Percentiles rank a stretch among this genome's conserved stretches.
Conservation (phyloP, 179 eudicot species). For the Pouteria campechiana region DNA sequence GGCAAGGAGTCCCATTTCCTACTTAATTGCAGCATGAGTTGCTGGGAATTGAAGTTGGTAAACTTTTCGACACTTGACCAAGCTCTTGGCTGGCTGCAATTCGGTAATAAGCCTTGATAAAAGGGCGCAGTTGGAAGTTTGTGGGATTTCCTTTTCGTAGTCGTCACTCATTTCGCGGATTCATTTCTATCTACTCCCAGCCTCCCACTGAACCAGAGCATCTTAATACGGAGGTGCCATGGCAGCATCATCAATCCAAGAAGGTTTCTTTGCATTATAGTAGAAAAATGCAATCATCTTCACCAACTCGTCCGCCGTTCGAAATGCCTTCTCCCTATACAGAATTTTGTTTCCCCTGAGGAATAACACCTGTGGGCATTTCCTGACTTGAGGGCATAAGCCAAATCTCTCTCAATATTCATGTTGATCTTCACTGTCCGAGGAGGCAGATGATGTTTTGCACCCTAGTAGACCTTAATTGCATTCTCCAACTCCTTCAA, state of each 20-base stretch:
- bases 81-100: too few relatives aligned
- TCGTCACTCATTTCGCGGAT: too few relatives aligned
- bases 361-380: constrained; percentile 36
- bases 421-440: constrained; percentile 90
- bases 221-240: constrained; percentile 1
- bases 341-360: constrained; percentile 28
- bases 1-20: too few relatives aligned
- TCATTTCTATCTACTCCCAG: too few relatives aligned
- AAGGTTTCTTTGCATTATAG: constrained; percentile 78
- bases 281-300: constrained; percentile 82
- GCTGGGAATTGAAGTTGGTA: too few relatives aligned
- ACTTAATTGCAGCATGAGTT: too few relatives aligned
- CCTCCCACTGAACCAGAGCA: too few relatives aligned
- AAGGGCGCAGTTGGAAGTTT: too few relatives aligned
- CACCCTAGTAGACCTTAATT: constrained; percentile 65
- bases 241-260: constrained; percentile 47
- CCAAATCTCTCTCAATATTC: constrained; percentile 80
- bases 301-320: constrained; percentile 80
- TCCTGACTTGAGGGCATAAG: constrained; percentile 36
- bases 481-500: constrained; percentile 93
- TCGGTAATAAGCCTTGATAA: too few relatives aligned
- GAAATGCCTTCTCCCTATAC: too few relatives aligned
- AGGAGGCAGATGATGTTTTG: constrained; percentile 90
- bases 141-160: too few relatives aligned
- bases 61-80: too few relatives aligned